These are phyloP conservation scores for Elsinoe perseae DNA, from an alignment of 2,329 filamentous ascomycete species.

Conservation along the genomic window DNA sequence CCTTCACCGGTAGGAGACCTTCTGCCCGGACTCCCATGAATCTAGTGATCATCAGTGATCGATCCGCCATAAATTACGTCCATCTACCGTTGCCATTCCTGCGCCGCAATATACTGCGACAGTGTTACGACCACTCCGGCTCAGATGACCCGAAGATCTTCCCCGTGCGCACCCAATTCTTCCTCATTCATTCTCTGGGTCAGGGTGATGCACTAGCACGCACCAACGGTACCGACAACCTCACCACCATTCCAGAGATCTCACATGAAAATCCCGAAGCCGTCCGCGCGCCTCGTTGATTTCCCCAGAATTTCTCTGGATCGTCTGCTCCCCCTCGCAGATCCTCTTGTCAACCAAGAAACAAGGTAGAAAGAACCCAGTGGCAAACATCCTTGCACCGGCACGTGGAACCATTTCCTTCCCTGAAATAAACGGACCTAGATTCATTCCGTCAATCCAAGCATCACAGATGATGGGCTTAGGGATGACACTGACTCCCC, in stretches of 20 bases:
- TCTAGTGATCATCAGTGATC: neutral
- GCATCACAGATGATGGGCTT: neutral
- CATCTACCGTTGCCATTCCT: neutral
- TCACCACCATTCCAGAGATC: slow-evolving; percentile 11
- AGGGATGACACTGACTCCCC: neutral
- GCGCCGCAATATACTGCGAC: slow-evolving; percentile 2
- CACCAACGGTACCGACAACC: neutral
- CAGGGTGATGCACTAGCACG: neutral
- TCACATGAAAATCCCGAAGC: neutral
- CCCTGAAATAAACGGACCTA: neutral
- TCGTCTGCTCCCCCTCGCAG: neutral
- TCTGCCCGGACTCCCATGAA: neutral
- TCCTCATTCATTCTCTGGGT: too few species aligned
- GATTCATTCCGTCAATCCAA: neutral
- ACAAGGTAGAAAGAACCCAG: neutral
- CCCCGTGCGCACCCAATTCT: neutral
- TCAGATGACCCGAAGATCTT: neutral
- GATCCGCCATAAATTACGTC: neutral
- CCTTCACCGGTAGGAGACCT: neutral
- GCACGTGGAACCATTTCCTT: slow-evolving; percentile 2
- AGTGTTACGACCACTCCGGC: neutral
- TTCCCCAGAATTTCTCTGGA: neutral
- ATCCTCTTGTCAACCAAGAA: neutral
- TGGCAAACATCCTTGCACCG: slow-evolving; percentile 1
- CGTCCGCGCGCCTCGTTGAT: neutral